Evolutionary conservation across 2,329 filamentous ascomycete species (phyloP), one percentile per base, ranked within the genome.

Genomic region (Apiospora phragmitis): DNA sequence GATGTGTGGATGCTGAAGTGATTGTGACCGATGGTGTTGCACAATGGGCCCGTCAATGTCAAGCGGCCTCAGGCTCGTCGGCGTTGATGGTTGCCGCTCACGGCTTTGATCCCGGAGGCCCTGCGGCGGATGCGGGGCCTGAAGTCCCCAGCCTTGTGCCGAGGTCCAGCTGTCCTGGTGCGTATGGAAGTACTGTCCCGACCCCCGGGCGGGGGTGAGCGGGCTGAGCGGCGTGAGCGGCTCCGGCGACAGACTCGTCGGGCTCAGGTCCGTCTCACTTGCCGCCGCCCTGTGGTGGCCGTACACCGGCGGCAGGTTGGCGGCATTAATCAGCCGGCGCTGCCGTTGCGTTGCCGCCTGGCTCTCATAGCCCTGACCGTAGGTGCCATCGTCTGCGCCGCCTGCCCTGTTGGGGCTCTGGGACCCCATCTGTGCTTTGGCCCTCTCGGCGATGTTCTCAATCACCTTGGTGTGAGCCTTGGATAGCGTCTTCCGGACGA

Each of bases 401-500:
- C 29, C 47, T 18, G 38, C 62, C 32, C 73, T 72, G 3, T 76
- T 75, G n/a, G n/a, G 41, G 78, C 73, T 6, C 73, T 73, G 32
- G 78, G 21, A n/a, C 26, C 43, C 45, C 45, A 14, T 26, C 43
- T 51, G 29, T 11, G 45, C 75, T 71, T 86, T 81, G 0, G 87
- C 85, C 72, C 87, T 88, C 71, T 84, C 82, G 35, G 88, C 80
- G 9, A 93, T 81, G n/a, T 86, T 83, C 4, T 92, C 89, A 2
- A 95, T 92, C 4, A 97, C 85, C 3, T 87, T 84, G 12, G 85
- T 86, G 76, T 97, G 94, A 0, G 93, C 89, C 77, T 92, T 93
- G 76, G 93, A 93, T 65, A 97, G 86, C 18, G 93, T 96, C 82
- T 90, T 93, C 85, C 93, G 95, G 71, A 97, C 92, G 77, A 97